Conservation (phyloP, 2,329 filamentous ascomycete genomes). For the Microsporum ferrugineum region DNA sequence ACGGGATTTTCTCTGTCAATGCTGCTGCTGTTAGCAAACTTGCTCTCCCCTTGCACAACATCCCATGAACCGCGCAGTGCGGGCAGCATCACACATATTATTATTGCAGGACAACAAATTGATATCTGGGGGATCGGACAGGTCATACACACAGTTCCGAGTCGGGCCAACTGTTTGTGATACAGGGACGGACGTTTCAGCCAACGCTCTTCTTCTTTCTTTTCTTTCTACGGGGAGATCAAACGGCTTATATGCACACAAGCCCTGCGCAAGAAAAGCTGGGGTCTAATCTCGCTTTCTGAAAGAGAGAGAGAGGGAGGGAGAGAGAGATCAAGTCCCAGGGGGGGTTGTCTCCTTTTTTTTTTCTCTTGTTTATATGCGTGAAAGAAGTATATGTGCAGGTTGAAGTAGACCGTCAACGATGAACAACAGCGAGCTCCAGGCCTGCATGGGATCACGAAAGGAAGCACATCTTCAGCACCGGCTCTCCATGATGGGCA, state of each 20-base stretch:
- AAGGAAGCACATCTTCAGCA: constrained; percentile 10
- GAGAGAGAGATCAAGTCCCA: neutral
- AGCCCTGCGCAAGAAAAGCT: neutral
- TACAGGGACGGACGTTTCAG: neutral
- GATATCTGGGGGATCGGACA: neutral
- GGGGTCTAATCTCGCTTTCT: neutral
- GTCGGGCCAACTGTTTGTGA: constrained; percentile 1
- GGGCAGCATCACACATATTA: neutral
- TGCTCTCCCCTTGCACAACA: neutral
- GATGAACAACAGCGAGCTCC: constrained; percentile 12
- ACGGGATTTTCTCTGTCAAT: neutral
- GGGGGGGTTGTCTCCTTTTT: neutral
- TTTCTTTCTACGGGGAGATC: neutral
- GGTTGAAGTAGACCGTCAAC: constrained; percentile 3
- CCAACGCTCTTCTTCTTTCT: neutral
- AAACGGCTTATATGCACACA: neutral
- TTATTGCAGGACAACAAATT: neutral
- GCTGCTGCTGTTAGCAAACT: neutral
- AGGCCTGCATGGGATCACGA: constrained; percentile 11
- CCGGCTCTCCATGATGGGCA: constrained; percentile 10
- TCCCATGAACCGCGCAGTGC: neutral
- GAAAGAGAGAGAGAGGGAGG: neutral
- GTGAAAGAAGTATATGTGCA: neutral
- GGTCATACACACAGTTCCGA: constrained; percentile 5
- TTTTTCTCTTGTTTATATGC: neutral